Evolutionary conservation across 1,284 basidiomycete genomes (phyloP), one percentile per base, ranked within the genome.

Genomic region (Mycosarcoma maydis): DNA sequence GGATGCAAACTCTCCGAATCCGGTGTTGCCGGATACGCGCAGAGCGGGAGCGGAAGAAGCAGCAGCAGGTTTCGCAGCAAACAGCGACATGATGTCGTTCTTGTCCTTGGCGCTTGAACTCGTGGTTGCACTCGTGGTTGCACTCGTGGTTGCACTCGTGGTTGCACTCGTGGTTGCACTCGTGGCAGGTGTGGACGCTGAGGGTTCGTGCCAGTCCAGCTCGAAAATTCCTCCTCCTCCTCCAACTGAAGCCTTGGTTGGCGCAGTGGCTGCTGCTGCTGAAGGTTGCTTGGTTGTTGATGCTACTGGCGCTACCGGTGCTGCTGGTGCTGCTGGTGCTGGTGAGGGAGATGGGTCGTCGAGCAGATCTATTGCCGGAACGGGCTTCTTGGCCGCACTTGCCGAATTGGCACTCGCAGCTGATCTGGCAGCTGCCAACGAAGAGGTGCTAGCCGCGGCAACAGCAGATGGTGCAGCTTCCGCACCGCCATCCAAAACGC

Each of bases 71-170:
- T 49, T 49, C 29, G 65, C 38, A 6, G 68, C 48, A 11, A 92
- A 94, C 40, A 94, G 86, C 0, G 90, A 92, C 34, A 95, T 85
- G 73, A 95, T 94, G 72, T 94, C 90, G 59, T 91, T 87, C 77
- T 93, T 94, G 26, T 66, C 71, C 47, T 67, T 72, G 2, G 75
- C 49, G 11, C 42, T 42, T 5, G 42, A 11, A 19, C 44, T 90
- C 77, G 85, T 86, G 0, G 86, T 84, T 6, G 47, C 17, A n/a
- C 53, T 57, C 5, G 67, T 27, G 27, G 57, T n/a, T n/a, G n/a
- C n/a, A n/a, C n/a, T n/a, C n/a, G 75, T 46, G 11, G 39, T 42
- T 5, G 42, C 10, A 19, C 44, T 90, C 77, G 85, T 86, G 0
- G 86, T 84, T 6, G 47, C 17, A n/a, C 53, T 57, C 5, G 67